Percentiles rank a stretch among this genome's conserved stretches.
phyloP scores from a whole-genome alignment of 768 basidiomycete genomes.

The Mycena sanguinolenta region DNA sequence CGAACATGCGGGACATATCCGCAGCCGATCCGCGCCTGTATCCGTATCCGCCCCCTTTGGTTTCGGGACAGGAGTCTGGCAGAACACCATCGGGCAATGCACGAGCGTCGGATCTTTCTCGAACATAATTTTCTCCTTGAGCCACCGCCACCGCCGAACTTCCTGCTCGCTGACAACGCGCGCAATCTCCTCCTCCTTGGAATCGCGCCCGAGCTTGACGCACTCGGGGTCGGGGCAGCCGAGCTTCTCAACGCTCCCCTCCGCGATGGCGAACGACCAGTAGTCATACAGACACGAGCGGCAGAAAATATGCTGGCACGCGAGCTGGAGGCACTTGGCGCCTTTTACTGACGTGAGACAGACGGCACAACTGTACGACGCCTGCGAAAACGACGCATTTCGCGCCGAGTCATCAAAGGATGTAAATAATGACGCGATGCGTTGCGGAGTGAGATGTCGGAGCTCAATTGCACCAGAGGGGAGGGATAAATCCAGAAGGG shows the following conservation, averaged over 20 bases:
- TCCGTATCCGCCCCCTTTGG: constrained; percentile 66
- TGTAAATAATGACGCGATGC: constrained; percentile 63
- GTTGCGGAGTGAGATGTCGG: constrained; percentile 66
- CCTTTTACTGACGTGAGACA: constrained; percentile 85
- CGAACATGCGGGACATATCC: constrained; percentile 77
- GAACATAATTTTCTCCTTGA: constrained; percentile 76
- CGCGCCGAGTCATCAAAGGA: constrained; percentile 62
- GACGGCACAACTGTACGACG: constrained; percentile 80
- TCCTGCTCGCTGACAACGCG: constrained; percentile 76
- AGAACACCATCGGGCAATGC: constrained; percentile 84
- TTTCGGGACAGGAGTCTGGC: constrained; percentile 83
- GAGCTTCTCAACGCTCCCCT: constrained; percentile 83
- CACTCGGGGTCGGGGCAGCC: constrained; percentile 87
- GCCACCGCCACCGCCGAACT: constrained; percentile 81
- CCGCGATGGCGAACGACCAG: constrained; percentile 85
- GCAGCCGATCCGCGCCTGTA: constrained; percentile 78
- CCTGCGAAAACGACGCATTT: constrained; percentile 69
- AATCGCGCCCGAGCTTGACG: constrained; percentile 73
- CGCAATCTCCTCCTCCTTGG: constrained; percentile 79
- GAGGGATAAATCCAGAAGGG: constrained; percentile 54
- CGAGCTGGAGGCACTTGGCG: constrained; percentile 75
- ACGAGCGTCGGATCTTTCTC: constrained; percentile 87
- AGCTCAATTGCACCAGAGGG: constrained; percentile 50
- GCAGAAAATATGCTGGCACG: constrained; percentile 88
- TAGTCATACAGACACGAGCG: constrained; percentile 83